Percentiles rank a stretch among this genome's conserved stretches.
Conservation (phyloP, 305 asterid genomes). For the Plantago coronopus region DNA sequence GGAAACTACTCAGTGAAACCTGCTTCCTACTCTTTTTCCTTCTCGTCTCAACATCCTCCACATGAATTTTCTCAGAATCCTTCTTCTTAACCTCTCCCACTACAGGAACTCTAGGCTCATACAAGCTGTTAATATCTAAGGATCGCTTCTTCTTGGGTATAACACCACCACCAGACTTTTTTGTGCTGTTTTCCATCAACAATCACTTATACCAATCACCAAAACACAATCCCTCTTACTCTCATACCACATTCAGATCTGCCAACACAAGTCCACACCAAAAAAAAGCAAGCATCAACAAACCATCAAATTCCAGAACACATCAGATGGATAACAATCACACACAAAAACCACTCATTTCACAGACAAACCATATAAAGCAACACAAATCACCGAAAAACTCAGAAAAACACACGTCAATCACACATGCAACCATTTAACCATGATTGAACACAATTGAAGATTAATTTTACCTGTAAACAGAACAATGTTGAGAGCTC, state of each 20-base stretch:
- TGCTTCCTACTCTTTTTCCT: slow-evolving; percentile 59
- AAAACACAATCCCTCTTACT: slow-evolving; percentile 38
- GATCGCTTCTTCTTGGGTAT: slow-evolving; percentile 70
- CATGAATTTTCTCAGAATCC: slow-evolving; percentile 33
- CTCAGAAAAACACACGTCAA: slow-evolving; percentile 25
- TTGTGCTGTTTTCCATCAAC: slow-evolving; percentile 79
- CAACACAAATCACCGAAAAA: slow-evolving; percentile 20
- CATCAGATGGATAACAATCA: slow-evolving; percentile 17
- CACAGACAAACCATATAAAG: slow-evolving; percentile 32
- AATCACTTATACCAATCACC: slow-evolving; percentile 47
- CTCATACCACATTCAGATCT: slow-evolving; percentile 82
- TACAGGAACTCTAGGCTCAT: slow-evolving; percentile 48
- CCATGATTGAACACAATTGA: slow-evolving; percentile 12
- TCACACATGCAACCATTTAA: slow-evolving; percentile 32
- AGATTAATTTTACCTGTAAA: slow-evolving; percentile 40
- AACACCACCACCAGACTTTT: slow-evolving; percentile 53
- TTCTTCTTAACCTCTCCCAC: slow-evolving; percentile 37
- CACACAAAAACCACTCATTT: slow-evolving; percentile 31
- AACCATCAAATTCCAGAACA: slow-evolving; percentile 28
- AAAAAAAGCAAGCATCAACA: slow-evolving; percentile 19
- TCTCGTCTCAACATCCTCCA: slow-evolving; percentile 41
- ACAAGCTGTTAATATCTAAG: slow-evolving; percentile 81
- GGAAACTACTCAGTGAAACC: slow-evolving; percentile 45
- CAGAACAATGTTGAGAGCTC: slow-evolving; percentile 36
- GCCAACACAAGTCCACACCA: slow-evolving; percentile 44